Conservation (phyloP, 805 yeast genomes). For the Yamadazyma paraphyllophila region DNA sequence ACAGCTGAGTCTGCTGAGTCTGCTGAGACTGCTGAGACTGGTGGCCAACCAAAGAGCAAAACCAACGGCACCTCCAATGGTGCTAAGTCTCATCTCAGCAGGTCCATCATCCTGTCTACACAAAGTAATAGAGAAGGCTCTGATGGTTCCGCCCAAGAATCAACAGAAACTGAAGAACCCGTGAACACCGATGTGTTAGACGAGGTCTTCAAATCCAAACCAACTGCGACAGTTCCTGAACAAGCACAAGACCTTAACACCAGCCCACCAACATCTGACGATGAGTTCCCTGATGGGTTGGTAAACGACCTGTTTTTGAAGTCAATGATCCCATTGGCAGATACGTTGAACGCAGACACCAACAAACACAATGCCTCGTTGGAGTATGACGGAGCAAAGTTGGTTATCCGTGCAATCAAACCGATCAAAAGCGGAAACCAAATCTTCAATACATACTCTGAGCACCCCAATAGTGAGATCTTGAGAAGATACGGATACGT, state of each 20-base stretch:
- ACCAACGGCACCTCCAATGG: no score
- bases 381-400: conserved; percentile 43
- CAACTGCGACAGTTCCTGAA: not conserved
- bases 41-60: no score
- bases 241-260: not conserved
- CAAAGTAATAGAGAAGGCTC: no score
- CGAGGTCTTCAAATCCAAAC: no score
- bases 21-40: no score
- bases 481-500: conserved; percentile 90
- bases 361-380: conserved; percentile 71
- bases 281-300: conserved; percentile 15
- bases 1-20: not conserved
- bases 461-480: conserved; percentile 87
- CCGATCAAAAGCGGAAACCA: conserved; percentile 66
- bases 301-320: conserved; percentile 47
- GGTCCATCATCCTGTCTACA: no score
- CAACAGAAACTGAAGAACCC: conserved; percentile 18
- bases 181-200: not conserved
- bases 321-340: conserved; percentile 93
- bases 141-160: conserved; percentile 4
- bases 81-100: no score
- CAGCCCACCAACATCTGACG: conserved; percentile 8
- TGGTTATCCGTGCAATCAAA: conserved; percentile 72
- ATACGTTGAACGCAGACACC: conserved; percentile 84
- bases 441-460: conserved; percentile 85